Evolutionary conservation across 2,329 filamentous ascomycete species (phyloP), one percentile per base, ranked within the genome.

Genomic region (Thelonectria discophora): DNA sequence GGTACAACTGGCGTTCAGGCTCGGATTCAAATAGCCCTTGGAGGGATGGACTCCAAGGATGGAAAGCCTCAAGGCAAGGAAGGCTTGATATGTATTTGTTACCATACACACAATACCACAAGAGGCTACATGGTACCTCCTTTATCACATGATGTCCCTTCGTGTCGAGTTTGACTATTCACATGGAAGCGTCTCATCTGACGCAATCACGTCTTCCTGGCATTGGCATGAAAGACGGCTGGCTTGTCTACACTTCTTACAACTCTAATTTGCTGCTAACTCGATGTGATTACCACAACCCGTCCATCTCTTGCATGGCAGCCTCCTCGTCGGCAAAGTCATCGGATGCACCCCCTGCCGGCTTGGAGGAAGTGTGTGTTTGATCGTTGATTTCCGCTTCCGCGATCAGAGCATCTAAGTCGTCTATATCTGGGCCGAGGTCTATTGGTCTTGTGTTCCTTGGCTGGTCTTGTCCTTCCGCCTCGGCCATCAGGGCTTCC

Each of bases 261-360:
- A 30, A 5, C 6, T 30, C 5, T 6, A 30, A 2, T 30, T 10
- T 30, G 2, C 27, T 30, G 27, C 5, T 30, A 7, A 30, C 27
- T 11, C 2, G 12, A 9, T 15, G 7, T 11, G 6, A 9, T 63
- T 34, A 84, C 82, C 82, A 86, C 21, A 85, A 64, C 0, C 80
- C 84, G 42, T 84, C 84, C 83, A 87, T 85, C 65, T 86, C 86
- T 39, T 84, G 86, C 86, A 93, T 88, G 1, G 84, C 88, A 62
- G 87, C 89, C 75, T 90, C 86, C 13, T 90, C 88, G 55, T 88
- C 88, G 1, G 81, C 84, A 72, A 85, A 88, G 21, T 80, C 75
- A 37, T 82, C 73, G 11, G 32, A 12, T n/a, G 30, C 15, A 8
- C 12, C 56, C 34, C 47, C 5, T 37, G 5, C 13, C 43, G 56